Evolutionary conservation across 2,329 filamentous ascomycete species (phyloP), one percentile per base, ranked within the genome.

Genomic region (Botrytis medusae): DNA sequence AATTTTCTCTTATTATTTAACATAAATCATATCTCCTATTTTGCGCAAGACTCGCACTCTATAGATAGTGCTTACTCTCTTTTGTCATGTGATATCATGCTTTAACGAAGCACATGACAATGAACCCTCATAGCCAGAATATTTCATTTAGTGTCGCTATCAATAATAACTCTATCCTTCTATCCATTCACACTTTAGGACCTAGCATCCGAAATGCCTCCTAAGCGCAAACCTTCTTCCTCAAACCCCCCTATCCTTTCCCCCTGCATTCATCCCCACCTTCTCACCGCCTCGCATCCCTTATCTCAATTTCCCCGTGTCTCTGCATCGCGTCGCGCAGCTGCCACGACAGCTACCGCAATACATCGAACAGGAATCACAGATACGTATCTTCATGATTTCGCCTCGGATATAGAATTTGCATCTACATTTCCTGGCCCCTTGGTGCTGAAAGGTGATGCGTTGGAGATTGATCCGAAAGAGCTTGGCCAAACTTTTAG

Each of bases 371-470:
- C 51, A 2, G n/a, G 10, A 0, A 44, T 67, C 10, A 64, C 37
- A 34, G 71, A 62, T 42, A 34, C 69, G 1, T 20, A 12, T 14
- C n/a, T 54, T 14, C 62, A 70, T 34, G 1, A 20, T 34, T 29
- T 51, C 8, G 25, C 2, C 2, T 57, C 63, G 34, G 62, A 73
- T 22, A 25, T 25, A 18, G 48, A 60, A 2, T 44, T 59, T 3
- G 34, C 69, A 12, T 44, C 71, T 34, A 69, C 71, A 42, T 80
- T 79, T 46, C 78, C 78, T 0, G 77, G 73, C 0, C 77, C 79
- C 7, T 73, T 80, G 18, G 69, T 79, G 18, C 70, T 80, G 22
- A 76, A 77, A 0, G 75, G 72, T 20, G 79, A 79, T 69, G 78
- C 78, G 54, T 74, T 80, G 18, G 74, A 74, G 4, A 60, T 67